phyloP scores from a whole-genome alignment of 2,329 filamentous ascomycete species.

The Fusarium oligoseptatum region DNA sequence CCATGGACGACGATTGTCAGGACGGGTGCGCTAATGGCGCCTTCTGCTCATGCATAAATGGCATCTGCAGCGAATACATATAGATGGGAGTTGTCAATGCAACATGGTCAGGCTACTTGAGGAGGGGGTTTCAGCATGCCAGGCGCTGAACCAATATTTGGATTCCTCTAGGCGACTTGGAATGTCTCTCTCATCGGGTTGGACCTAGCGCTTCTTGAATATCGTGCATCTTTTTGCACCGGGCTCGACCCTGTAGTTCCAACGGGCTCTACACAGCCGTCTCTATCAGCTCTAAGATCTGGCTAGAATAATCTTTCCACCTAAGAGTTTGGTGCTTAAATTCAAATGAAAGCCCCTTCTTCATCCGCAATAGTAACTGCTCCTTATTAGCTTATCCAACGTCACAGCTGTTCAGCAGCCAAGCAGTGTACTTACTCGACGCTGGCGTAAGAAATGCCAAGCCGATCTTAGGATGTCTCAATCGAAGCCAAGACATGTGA shows the following conservation, averaged over 20 bases:
- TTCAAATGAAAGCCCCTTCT: too few species aligned
- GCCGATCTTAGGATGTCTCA: neutral
- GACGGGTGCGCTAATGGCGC: neutral
- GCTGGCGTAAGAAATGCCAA: neutral
- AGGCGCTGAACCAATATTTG: neutral
- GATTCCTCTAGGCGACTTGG: neutral
- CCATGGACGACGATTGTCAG: neutral
- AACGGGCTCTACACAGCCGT: neutral
- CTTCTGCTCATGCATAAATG: neutral
- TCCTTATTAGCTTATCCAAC: neutral
- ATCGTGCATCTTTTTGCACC: neutral
- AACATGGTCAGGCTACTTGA: neutral
- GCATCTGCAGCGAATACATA: neutral
- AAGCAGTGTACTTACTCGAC: neutral
- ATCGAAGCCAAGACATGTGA: neutral
- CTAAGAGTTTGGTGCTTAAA: too few species aligned
- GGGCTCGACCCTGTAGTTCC: neutral
- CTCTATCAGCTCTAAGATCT: too few species aligned
- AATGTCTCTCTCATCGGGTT: neutral
- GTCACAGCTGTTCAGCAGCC: neutral
- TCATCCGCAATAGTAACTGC: too few species aligned
- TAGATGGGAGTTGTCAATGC: neutral
- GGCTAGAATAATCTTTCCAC: too few species aligned
- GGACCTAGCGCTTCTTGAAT: neutral
- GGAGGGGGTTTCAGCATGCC: neutral